Base-by-base conservation (phyloP, 192 early-diverging fungal species). In the Dimargaris xerosporica region DNA sequence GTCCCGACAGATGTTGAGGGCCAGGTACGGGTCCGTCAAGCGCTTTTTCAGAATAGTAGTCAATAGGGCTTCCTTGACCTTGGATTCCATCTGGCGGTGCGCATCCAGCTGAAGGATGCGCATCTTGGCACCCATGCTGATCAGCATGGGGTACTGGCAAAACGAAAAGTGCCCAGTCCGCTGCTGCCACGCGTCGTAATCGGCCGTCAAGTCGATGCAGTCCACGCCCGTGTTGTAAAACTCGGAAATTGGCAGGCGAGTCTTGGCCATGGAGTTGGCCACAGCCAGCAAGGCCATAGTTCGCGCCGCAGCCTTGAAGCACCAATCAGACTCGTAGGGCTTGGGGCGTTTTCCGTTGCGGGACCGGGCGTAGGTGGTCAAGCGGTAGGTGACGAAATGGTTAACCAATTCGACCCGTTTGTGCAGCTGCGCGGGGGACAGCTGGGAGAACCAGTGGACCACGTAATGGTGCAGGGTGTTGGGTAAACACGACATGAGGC, bases 251-350 rank as follows among this genome's bases (percentile, higher is more conserved):
- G 78, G 73, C 31, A 93, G 66, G 41, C 69, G 63, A 29, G 82
- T 74, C 21, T 53, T n/a, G 21, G 82, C 71, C 44, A 84, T 71
- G 17, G 76, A 77, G 63, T 91, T 88, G 3, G 91, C 88, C 4
- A 85, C 85, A 56, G 85, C 86, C 34, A 94, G 73, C 13, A 96
- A 74, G 13, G 88, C 85, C 94, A 96, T 94, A 29, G 92, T 82
- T 25, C 88, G 75, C 39, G 93, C 83, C 0, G 91, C 93, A 21
- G 89, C 81, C 48, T 77, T 75, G 43, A 93, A 80, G 46, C 84
- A 79, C 84, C 91, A 93, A 69, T 96, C 93, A 16, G 80, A 78
- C 69, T 88, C 84, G 68, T 96, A 93, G 46, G 66, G 71, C 12
- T 72, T 66, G 5, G 71, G 17, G 30, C 16, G n/a, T 5, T 13